A percentile compares a stretch with the other conserved stretches of the same genome.
phyloP scores from a whole-genome alignment of 176 grass and related monocot genomes.

The Melocanna baccifera region DNA sequence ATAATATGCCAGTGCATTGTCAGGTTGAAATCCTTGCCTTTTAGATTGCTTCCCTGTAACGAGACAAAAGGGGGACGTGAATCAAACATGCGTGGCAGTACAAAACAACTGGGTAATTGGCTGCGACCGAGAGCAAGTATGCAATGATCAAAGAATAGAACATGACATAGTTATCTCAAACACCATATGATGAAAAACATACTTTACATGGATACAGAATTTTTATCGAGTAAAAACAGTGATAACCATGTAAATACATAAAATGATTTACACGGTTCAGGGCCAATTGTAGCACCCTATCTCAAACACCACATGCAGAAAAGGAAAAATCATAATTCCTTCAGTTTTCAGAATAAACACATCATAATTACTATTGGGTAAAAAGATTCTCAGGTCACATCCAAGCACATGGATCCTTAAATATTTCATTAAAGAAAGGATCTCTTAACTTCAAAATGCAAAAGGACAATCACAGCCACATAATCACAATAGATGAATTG shows the following conservation, averaged over 20 bases:
- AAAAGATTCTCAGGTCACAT: neutral
- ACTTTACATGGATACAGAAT: neutral
- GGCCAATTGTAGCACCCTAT: neutral
- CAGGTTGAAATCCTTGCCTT: constrained; percentile 89
- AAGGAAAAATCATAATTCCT: neutral
- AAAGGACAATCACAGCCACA: neutral
- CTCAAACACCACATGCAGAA: neutral
- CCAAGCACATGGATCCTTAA: neutral
- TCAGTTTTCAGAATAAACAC: neutral
- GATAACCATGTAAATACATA: neutral
- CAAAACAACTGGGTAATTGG: neutral
- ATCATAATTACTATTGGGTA: neutral
- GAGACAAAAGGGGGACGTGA: neutral
- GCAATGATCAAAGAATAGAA: neutral
- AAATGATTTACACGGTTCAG: neutral
- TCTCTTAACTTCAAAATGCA: neutral
- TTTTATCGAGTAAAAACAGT: neutral
- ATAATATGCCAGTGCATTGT: constrained; percentile 99
- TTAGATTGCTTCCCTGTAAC: constrained; percentile 85
- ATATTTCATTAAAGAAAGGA: neutral
- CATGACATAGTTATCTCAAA: neutral
- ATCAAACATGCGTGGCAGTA: neutral
- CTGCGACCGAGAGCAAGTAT: neutral
- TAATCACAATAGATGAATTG: neutral
- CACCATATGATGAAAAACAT: neutral